Conservation (phyloP, 257 asterid genomes). For the Solanum habrochaites region DNA sequence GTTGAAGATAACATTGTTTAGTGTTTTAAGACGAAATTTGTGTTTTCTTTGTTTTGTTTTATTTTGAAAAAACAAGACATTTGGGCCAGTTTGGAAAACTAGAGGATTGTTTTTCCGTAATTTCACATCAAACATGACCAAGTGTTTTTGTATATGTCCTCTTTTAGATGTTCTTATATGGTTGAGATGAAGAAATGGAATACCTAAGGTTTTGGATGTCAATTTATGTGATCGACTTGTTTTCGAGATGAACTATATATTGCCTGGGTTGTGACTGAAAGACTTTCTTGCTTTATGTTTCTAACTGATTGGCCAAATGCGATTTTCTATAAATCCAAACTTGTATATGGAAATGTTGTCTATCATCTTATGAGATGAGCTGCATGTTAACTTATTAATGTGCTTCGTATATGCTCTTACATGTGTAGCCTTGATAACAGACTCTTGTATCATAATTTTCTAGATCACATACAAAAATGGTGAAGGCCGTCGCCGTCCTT, state of each 20-base stretch:
- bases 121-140: neutral
- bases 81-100: neutral
- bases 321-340: neutral
- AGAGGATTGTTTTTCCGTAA: neutral
- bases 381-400: neutral
- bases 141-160: neutral
- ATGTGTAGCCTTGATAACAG: neutral
- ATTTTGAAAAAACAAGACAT: neutral
- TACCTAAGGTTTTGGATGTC: neutral
- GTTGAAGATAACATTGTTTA: neutral
- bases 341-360: neutral
- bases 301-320: neutral
- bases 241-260: neutral
- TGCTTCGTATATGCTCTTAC: neutral
- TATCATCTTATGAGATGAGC: neutral
- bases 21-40: neutral
- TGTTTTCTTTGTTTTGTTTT: neutral
- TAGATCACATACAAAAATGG: conserved; percentile 76
- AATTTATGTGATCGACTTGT: neutral
- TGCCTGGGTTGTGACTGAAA: neutral
- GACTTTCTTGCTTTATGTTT: neutral
- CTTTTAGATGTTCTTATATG: neutral
- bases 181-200: neutral
- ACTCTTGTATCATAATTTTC: neutral
- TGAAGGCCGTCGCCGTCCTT: conserved; percentile 89